These are phyloP conservation scores for Hsuehochloa calcarea DNA, from an alignment of 176 grass and related monocot genomes.

Conservation along the genomic window DNA sequence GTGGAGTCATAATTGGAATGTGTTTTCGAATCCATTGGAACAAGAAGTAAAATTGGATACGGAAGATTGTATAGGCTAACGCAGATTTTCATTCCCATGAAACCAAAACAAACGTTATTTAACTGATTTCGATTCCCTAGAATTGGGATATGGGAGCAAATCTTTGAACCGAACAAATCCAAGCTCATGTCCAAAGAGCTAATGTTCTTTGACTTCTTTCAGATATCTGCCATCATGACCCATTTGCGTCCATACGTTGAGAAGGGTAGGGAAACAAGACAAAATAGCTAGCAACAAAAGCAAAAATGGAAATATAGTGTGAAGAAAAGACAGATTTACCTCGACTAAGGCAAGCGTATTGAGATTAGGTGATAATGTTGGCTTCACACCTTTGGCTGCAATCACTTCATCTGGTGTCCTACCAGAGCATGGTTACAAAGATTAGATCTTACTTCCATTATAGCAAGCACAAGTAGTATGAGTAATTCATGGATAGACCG, in stretches of 20 bases:
- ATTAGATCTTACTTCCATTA: conserved; percentile 21
- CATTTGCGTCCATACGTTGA: not conserved
- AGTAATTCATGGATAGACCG: not conserved
- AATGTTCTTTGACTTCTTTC: conserved; percentile 1
- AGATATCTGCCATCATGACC: conserved; percentile 4
- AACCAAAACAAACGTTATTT: not conserved
- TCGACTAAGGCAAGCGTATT: conserved; percentile 84
- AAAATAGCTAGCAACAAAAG: not conserved
- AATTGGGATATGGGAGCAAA: not conserved
- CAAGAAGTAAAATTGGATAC: not conserved
- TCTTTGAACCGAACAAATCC: not conserved
- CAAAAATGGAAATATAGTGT: not conserved
- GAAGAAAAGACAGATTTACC: conserved; percentile 44
- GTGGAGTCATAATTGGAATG: not conserved
- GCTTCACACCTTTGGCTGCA: conserved; percentile 91
- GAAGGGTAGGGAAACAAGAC: no score
- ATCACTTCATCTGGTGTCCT: conserved; percentile 93
- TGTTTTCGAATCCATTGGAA: not conserved
- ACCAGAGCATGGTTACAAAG: conserved; percentile 11
- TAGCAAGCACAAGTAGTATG: conserved; percentile 21
- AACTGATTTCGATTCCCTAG: not conserved
- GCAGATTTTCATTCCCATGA: not conserved
- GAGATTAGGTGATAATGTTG: conserved; percentile 83
- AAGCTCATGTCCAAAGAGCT: not conserved
- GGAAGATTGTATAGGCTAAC: not conserved